Evolutionary conservation across 208 protist genomes (phyloP).

Genomic region (Phytomonas francai): DNA sequence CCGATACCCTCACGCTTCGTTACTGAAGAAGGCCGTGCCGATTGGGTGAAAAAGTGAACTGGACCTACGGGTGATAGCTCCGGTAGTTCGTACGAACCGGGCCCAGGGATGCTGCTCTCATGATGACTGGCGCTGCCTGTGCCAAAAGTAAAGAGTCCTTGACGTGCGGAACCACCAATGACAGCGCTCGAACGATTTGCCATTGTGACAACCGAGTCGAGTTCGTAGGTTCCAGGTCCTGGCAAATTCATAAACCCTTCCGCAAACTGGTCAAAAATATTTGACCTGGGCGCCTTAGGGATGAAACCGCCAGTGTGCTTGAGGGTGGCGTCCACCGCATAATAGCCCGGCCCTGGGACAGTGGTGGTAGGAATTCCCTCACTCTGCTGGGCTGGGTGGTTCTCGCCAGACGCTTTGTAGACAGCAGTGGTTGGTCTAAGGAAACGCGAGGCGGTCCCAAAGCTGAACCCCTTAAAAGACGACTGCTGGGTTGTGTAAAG

Average conservation of each 20-base stretch:
- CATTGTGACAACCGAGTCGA: conserved; percentile 13
- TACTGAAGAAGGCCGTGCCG: not conserved
- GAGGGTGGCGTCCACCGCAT: conserved; percentile 19
- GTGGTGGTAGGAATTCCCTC: not conserved
- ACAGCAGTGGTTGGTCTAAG: not conserved
- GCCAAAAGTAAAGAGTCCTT: not conserved
- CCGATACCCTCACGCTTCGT: not conserved
- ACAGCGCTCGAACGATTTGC: conserved; percentile 20
- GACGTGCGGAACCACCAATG: conserved; percentile 14
- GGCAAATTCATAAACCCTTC: not conserved
- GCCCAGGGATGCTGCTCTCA: not conserved
- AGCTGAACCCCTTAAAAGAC: conserved; percentile 5
- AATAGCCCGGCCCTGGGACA: conserved; percentile 36
- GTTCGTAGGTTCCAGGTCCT: conserved; percentile 21
- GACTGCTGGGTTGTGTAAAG: not conserved
- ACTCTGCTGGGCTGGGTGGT: not conserved
- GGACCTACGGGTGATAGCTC: not conserved
- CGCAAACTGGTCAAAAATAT: not conserved
- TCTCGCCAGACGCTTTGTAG: not conserved
- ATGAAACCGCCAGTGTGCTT: not conserved
- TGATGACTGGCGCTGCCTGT: not conserved
- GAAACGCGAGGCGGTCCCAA: conserved; percentile 35
- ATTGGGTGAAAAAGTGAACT: not conserved
- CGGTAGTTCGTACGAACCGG: not conserved
- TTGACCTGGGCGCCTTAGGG: not conserved